phyloP scores from a whole-genome alignment of 2,329 filamentous ascomycete species.

The Ceratocystiopsis brevicomis region DNA sequence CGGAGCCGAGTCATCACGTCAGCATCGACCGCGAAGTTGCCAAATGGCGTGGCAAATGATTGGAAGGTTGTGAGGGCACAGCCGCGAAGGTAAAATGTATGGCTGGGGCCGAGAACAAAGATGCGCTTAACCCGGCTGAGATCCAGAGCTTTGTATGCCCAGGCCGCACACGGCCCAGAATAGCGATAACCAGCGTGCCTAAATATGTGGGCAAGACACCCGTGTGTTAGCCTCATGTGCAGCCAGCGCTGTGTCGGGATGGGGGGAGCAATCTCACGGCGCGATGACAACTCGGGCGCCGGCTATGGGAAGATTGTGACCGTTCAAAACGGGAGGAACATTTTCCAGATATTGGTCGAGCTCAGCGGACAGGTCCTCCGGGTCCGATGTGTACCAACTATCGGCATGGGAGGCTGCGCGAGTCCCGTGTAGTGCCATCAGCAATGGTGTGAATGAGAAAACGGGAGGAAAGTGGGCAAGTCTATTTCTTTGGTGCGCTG shows the following conservation, averaged over 20 bases:
- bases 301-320: slow-evolving; percentile 42
- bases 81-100: slow-evolving; percentile 62
- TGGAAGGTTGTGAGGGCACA: slow-evolving; percentile 59
- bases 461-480: too few species aligned
- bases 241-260: too few species aligned
- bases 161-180: slow-evolving; percentile 81
- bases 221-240: too few species aligned
- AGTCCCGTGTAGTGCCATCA: slow-evolving; percentile 7
- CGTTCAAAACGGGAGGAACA: slow-evolving; percentile 48
- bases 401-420: slow-evolving; percentile 43
- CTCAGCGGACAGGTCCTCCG: slow-evolving; percentile 40
- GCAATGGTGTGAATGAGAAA: too few species aligned
- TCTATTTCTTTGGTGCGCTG: too few species aligned
- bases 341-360: slow-evolving; percentile 56
- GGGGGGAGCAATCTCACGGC: slow-evolving; percentile 42
- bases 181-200: slow-evolving; percentile 90
- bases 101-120: slow-evolving; percentile 84
- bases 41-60: slow-evolving; percentile 56
- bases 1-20: slow-evolving; percentile 31
- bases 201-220: slow-evolving; percentile 5
- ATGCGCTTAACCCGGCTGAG: slow-evolving; percentile 66
- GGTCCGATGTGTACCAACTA: slow-evolving; percentile 62
- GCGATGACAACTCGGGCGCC: slow-evolving; percentile 76
- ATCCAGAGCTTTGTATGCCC: slow-evolving; percentile 82
- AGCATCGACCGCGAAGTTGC: slow-evolving; percentile 46